Evolutionary conservation across 1,284 basidiomycete species (phyloP).

Genomic region (Cutaneotrichosporon spelunceum): DNA sequence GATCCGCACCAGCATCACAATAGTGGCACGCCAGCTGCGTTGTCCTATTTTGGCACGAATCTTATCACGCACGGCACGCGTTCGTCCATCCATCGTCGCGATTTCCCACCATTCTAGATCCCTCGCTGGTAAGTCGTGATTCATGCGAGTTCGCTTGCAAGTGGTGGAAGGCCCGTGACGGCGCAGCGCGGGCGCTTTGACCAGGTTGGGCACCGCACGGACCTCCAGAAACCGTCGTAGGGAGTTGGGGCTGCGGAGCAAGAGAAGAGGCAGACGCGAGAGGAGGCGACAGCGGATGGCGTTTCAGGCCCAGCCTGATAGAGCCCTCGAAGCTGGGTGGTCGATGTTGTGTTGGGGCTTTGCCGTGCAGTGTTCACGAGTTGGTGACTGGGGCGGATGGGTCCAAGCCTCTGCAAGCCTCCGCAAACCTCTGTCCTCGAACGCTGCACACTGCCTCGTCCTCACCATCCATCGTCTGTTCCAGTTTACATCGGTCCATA

Average conservation of each 20-base stretch:
- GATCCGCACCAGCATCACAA: not conserved
- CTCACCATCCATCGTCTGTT: not conserved
- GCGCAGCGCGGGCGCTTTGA: not conserved
- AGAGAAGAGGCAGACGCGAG: not conserved
- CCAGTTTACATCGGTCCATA: constrained; percentile 2
- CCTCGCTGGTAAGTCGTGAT: not conserved
- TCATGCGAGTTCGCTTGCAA: not conserved
- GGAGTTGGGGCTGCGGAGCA: not conserved
- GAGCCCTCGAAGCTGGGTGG: not conserved
- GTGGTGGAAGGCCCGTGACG: not conserved
- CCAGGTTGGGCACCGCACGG: constrained; percentile 2
- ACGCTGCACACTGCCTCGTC: not conserved
- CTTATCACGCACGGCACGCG: not conserved
- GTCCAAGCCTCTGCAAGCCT: not conserved
- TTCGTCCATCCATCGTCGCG: not conserved
- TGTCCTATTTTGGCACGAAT: not conserved
- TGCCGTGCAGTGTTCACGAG: not conserved
- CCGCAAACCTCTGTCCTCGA: not conserved
- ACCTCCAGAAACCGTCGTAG: not conserved
- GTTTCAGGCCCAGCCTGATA: not conserved
- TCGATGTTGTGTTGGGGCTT: not conserved
- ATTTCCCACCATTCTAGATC: not conserved
- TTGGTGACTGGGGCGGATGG: not conserved
- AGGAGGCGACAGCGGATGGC: not conserved
- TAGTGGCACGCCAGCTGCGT: not conserved